These are phyloP conservation scores for Naganishia sp. DNA, from an alignment of 1,284 basidiomycete genomes.

Conservation along the genomic window DNA sequence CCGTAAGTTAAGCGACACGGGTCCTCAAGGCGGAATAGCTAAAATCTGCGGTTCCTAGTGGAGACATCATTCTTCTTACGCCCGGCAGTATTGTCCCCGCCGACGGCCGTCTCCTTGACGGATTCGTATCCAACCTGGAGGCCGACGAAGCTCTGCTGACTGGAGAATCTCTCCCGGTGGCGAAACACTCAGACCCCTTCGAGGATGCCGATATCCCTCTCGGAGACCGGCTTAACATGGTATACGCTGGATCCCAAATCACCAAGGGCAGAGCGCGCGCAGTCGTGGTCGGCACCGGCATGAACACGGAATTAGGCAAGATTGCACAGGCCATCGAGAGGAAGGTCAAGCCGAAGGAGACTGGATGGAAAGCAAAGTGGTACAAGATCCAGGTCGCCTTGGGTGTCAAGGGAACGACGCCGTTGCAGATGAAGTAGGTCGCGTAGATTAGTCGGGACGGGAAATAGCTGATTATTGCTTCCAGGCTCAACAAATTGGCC, in stretches of 20 bases:
- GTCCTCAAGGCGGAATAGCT: neutral
- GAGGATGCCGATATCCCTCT: slow-evolving; percentile 57
- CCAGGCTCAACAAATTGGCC: slow-evolving; percentile 60
- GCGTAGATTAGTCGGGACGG: neutral
- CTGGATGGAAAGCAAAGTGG: slow-evolving; percentile 50
- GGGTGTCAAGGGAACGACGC: slow-evolving; percentile 60
- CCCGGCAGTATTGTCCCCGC: slow-evolving; percentile 65
- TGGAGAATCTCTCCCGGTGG: slow-evolving; percentile 67
- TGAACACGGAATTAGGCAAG: slow-evolving; percentile 67
- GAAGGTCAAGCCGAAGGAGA: slow-evolving; percentile 50
- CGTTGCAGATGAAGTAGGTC: slow-evolving; percentile 62
- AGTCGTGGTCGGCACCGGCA: slow-evolving; percentile 64
- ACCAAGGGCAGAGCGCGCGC: slow-evolving; percentile 67
- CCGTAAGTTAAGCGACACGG: slow-evolving; percentile 43
- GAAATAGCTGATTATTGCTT: neutral
- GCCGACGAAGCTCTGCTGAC: slow-evolving; percentile 70
- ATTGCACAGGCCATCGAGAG: slow-evolving; percentile 59
- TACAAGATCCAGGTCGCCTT: slow-evolving; percentile 52
- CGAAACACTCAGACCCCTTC: slow-evolving; percentile 59
- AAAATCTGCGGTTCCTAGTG: slow-evolving; percentile 40
- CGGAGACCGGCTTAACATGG: slow-evolving; percentile 50
- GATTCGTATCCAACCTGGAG: slow-evolving; percentile 58
- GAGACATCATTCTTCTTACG: slow-evolving; percentile 63
- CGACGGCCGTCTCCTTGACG: slow-evolving; percentile 59
- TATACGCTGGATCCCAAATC: slow-evolving; percentile 64